phyloP scores from a whole-genome alignment of 164 flowering plant genomes.

The Stephania yunnanensis region DNA sequence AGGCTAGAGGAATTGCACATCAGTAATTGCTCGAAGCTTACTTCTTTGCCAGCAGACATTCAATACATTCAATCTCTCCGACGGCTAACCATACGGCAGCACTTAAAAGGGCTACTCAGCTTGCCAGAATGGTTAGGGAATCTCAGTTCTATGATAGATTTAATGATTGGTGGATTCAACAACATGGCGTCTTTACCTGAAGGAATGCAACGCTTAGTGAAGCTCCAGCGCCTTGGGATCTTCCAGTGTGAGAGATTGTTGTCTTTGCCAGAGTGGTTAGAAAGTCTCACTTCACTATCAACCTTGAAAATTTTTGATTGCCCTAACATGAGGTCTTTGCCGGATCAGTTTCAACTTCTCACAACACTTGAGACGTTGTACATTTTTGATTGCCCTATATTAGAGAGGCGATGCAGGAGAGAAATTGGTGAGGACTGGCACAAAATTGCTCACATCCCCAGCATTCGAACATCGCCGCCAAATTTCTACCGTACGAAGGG shows the following conservation, averaged over 20 bases:
- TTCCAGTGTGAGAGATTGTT: background rate
- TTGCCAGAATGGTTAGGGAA: background rate
- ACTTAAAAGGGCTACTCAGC: background rate
- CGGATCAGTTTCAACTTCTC: background rate
- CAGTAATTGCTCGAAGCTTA: background rate
- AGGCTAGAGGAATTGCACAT: background rate
- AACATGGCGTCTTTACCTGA: background rate
- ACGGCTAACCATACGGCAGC: background rate
- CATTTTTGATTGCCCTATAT: background rate
- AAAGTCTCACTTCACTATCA: background rate
- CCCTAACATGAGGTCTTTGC: background rate
- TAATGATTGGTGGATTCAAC: background rate
- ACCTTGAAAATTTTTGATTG: background rate
- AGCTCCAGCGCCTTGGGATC: background rate
- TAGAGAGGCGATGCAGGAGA: background rate
- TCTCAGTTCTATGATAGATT: background rate
- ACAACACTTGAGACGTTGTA: background rate
- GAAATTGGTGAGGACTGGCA: constrained; percentile 2
- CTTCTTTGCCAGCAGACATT: background rate
- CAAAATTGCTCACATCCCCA: background rate
- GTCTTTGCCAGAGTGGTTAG: background rate
- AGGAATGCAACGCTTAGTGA: background rate
- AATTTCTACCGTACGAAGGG: too few relatives aligned
- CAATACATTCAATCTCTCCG: background rate
- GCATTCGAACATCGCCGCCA: background rate